These are phyloP conservation scores for Diaporthe batatas DNA, from an alignment of 2,329 filamentous ascomycete species.

Conservation along the genomic window DNA sequence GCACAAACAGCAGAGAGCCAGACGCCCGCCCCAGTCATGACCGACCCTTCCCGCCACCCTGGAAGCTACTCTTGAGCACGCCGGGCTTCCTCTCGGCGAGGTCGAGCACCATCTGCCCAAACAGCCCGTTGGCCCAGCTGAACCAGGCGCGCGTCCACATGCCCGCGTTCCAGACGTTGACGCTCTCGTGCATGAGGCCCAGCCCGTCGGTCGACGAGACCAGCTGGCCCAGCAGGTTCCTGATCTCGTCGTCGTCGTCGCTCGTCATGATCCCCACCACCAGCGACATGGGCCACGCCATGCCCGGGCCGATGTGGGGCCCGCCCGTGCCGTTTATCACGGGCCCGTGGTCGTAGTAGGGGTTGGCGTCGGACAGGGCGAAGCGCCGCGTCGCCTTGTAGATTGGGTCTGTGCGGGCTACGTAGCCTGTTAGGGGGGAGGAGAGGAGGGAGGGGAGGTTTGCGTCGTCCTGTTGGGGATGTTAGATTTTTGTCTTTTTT, in stretches of 20 bases:
- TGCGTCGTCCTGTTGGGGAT: constrained; percentile 62
- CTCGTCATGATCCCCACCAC: constrained; percentile 77
- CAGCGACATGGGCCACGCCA: constrained; percentile 81
- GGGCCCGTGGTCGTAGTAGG: constrained; percentile 61
- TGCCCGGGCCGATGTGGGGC: constrained; percentile 57
- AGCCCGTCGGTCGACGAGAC: constrained; percentile 73
- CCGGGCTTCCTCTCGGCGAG: constrained; percentile 79
- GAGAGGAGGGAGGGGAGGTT: constrained; percentile 70
- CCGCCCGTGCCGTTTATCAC: constrained; percentile 46
- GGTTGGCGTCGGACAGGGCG: constrained; percentile 73
- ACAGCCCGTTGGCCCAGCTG: constrained; percentile 93
- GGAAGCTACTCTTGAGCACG: constrained; percentile 65
- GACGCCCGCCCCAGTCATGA: not conserved
- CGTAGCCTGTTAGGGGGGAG: constrained; percentile 67
- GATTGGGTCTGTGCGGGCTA: constrained; percentile 61
- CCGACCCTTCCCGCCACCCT: constrained; percentile 23
- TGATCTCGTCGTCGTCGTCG: constrained; percentile 73
- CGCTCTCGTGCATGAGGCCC: constrained; percentile 77
- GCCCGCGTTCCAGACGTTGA: constrained; percentile 69
- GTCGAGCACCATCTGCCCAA: constrained; percentile 85
- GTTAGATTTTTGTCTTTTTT: not conserved
- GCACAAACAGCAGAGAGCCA: no score
- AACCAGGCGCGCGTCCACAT: constrained; percentile 70
- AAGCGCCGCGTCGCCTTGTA: constrained; percentile 77
- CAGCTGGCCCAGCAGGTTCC: constrained; percentile 61